A percentile compares a stretch with the other conserved stretches of the same genome.
Conservation (phyloP, 208 protist species). For the Trypanosoma scelopori region DNA sequence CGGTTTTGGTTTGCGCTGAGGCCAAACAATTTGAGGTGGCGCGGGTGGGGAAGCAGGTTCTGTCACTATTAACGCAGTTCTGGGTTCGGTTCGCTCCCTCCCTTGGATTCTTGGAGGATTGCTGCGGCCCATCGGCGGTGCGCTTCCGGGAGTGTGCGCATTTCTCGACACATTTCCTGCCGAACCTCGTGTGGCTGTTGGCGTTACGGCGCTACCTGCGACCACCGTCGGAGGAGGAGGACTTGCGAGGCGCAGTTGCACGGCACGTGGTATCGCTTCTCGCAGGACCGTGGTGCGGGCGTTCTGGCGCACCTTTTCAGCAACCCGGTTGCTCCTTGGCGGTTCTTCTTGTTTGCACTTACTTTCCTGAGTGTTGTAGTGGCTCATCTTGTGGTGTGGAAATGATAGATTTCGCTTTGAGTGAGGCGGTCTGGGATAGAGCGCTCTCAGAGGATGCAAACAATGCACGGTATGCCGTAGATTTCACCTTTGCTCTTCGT, state of each 20-base stretch:
- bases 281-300: background rate
- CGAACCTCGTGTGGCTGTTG: slow-evolving; percentile 27
- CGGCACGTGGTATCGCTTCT: slow-evolving; percentile 30
- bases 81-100: slow-evolving; percentile 46
- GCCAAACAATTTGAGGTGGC: slow-evolving; percentile 59
- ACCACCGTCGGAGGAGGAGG: slow-evolving; percentile 22
- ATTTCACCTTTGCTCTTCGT: slow-evolving; percentile 18
- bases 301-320: background rate
- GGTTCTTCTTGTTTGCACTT: slow-evolving; percentile 14
- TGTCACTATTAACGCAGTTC: slow-evolving; percentile 70
- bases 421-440: slow-evolving; percentile 6
- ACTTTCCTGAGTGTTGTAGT: slow-evolving; percentile 22
- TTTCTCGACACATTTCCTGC: slow-evolving; percentile 20
- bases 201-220: slow-evolving; percentile 8
- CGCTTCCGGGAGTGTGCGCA: slow-evolving; percentile 10
- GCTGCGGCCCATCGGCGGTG: background rate
- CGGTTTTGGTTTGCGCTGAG: slow-evolving; percentile 22
- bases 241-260: slow-evolving; percentile 22
- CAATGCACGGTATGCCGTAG: slow-evolving; percentile 20
- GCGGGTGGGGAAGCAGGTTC: slow-evolving; percentile 65
- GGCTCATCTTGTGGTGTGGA: background rate
- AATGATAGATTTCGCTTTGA: slow-evolving; percentile 11
- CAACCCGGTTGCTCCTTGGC: slow-evolving; percentile 20
- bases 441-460: slow-evolving; percentile 8
- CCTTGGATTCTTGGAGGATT: slow-evolving; percentile 32